These are phyloP conservation scores for Schizophyllum commune DNA, from an alignment of 1,284 basidiomycete genomes.

Conservation along the genomic window DNA sequence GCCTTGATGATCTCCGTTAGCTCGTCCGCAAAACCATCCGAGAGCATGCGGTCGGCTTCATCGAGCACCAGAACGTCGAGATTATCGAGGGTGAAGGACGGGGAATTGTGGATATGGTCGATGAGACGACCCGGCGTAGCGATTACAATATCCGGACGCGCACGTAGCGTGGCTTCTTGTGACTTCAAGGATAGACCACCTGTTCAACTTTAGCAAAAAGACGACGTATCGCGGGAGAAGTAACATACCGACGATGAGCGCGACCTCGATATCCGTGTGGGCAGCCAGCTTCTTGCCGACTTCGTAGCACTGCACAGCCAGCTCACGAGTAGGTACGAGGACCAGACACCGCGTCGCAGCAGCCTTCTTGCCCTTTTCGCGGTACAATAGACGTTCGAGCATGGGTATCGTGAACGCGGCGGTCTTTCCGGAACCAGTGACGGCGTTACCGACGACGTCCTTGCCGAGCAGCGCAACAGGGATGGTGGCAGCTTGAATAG, in stretches of 20 bases:
- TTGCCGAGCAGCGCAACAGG: conserved; percentile 91
- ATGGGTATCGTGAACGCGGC: conserved; percentile 95
- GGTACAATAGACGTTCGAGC: conserved; percentile 84
- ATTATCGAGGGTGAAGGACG: conserved; percentile 87
- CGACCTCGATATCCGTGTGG: conserved; percentile 85
- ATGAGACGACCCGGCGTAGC: conserved; percentile 96
- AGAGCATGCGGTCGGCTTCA: conserved; percentile 97
- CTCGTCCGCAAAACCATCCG: conserved; percentile 96
- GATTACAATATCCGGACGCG: conserved; percentile 87
- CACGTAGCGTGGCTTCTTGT: conserved; percentile 80
- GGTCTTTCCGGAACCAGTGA: conserved; percentile 96
- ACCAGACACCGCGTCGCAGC: conserved; percentile 92
- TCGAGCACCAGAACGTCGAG: conserved; percentile 93
- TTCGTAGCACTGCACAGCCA: conserved; percentile 92
- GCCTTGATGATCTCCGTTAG: conserved; percentile 88
- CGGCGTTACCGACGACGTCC: conserved; percentile 91
- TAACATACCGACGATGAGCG: conserved; percentile 76
- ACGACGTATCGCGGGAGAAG: conserved; percentile 2
- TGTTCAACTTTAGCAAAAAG: conserved; percentile 21
- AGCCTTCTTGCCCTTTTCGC: conserved; percentile 78
- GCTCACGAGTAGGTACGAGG: conserved; percentile 88
- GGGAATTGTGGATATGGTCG: conserved; percentile 94
- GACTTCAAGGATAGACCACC: conserved; percentile 89
- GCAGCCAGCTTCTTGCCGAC: conserved; percentile 81
- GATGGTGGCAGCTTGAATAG: conserved; percentile 90